phyloP scores from a whole-genome alignment of 768 basidiomycete species.

The Amanita polypyramis region DNA sequence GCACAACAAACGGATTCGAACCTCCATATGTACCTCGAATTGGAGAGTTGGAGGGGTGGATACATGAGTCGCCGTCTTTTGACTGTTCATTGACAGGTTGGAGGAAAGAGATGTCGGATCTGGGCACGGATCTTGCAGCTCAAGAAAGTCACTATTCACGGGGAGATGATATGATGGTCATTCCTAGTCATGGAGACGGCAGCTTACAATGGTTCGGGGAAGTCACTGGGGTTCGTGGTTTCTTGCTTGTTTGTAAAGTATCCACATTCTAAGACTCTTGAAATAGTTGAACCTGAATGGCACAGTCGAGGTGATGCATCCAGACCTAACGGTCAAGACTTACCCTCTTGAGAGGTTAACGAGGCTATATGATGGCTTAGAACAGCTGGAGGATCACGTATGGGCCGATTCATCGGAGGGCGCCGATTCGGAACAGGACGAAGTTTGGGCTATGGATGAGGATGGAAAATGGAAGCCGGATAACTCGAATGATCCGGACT shows the following conservation, averaged over 20 bases:
- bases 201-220: conserved; percentile 77
- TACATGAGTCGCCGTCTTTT: conserved; percentile 45
- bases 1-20: conserved; percentile 61
- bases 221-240: conserved; percentile 53
- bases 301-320: conserved; percentile 60
- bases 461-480: conserved; percentile 38
- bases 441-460: conserved; percentile 30
- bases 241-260: conserved; percentile 6
- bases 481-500: conserved; percentile 30
- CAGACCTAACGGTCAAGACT: conserved; percentile 35
- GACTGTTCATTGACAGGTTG: conserved; percentile 53
- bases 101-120: conserved; percentile 61
- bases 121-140: conserved; percentile 48
- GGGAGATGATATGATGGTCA: conserved; percentile 31
- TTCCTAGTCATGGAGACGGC: conserved; percentile 27
- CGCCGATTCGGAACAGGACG: conserved; percentile 33
- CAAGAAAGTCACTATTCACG: conserved; percentile 28
- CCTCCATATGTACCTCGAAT: conserved; percentile 70
- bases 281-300: conserved; percentile 68
- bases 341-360: conserved; percentile 64
- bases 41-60: conserved; percentile 77
- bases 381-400: conserved; percentile 64
- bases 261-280: conserved; percentile 5
- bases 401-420: conserved; percentile 44
- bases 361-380: conserved; percentile 70